Evolutionary conservation across 495 filamentous ascomycete species (phyloP).

Genomic region (Penicillium coffeae): DNA sequence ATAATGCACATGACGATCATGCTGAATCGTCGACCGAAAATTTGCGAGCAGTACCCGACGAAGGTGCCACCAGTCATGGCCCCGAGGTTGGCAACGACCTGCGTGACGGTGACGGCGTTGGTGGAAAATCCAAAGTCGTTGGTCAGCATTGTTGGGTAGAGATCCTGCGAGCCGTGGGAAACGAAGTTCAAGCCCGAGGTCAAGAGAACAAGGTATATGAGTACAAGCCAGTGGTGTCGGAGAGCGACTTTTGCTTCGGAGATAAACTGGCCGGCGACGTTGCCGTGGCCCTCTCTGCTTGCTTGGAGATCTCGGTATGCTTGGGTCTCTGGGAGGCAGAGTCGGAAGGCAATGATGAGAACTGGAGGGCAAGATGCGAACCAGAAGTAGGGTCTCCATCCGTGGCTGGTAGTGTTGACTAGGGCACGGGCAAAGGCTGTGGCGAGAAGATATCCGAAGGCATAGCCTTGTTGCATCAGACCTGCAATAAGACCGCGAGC

Average conservation of each 20-base stretch:
- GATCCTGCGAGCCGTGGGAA: constrained; percentile 81
- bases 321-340: constrained; percentile 68
- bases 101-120: constrained; percentile 70
- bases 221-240: constrained; percentile 67
- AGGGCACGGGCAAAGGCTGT: constrained; percentile 68
- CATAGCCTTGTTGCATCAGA: constrained; percentile 79
- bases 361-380: constrained; percentile 72
- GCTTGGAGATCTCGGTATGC: constrained; percentile 56
- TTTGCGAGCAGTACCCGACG: constrained; percentile 68
- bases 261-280: constrained; percentile 55
- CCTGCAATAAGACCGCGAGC: constrained; percentile 70
- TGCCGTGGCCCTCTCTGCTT: constrained; percentile 45
- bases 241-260: constrained; percentile 67
- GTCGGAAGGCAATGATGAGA: constrained; percentile 69
- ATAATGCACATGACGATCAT: constrained; percentile 70
- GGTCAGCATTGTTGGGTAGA: constrained; percentile 77
- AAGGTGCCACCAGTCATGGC: constrained; percentile 69
- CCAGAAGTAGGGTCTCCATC: constrained; percentile 76
- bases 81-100: constrained; percentile 80
- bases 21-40: constrained; percentile 73
- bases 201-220: constrained; percentile 71
- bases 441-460: constrained; percentile 76
- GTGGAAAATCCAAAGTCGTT: constrained; percentile 67
- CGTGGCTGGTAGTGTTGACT: constrained; percentile 63
- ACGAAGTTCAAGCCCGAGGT: constrained; percentile 87